Evolutionary conservation across 2,329 filamentous ascomycete genomes (phyloP).

Genomic region (Claviceps pusilla): DNA sequence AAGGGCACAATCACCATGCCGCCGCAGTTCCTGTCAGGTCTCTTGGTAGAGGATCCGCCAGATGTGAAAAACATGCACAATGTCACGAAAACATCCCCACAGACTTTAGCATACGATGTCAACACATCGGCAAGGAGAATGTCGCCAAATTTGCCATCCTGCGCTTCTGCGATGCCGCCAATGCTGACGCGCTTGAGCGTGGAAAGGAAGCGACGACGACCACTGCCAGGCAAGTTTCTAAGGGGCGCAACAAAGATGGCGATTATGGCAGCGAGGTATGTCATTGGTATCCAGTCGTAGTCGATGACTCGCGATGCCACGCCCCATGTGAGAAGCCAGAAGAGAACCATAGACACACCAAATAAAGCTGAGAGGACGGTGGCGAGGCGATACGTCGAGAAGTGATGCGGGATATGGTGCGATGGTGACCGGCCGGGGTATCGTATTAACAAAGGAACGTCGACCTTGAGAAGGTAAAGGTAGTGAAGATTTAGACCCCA

Average conservation of each 20-base stretch:
- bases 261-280: slow-evolving; percentile 60
- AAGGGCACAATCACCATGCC: slow-evolving; percentile 67
- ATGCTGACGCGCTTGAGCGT: slow-evolving; percentile 66
- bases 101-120: slow-evolving; percentile 85
- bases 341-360: slow-evolving; percentile 55
- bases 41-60: slow-evolving; percentile 58
- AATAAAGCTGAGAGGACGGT: slow-evolving; percentile 60
- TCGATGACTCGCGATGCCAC: slow-evolving; percentile 52
- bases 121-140: slow-evolving; percentile 85
- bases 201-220: slow-evolving; percentile 59
- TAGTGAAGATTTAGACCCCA: slow-evolving; percentile 90
- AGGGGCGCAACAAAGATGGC: slow-evolving; percentile 60
- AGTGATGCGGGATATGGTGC: slow-evolving; percentile 59
- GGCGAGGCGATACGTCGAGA: slow-evolving; percentile 75
- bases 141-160: slow-evolving; percentile 89
- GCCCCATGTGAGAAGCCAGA: slow-evolving; percentile 69
- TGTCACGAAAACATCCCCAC: slow-evolving; percentile 77
- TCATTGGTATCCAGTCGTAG: slow-evolving; percentile 76
- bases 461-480: slow-evolving; percentile 64
- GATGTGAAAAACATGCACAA: slow-evolving; percentile 78
- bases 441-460: slow-evolving; percentile 72
- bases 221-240: slow-evolving; percentile 49
- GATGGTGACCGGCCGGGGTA: slow-evolving; percentile 63
- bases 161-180: slow-evolving; percentile 71
- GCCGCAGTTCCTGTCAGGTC: slow-evolving; percentile 69